Base-by-base conservation (phyloP, 192 early-diverging fungal species). In the Mortierella claussenii region DNA sequence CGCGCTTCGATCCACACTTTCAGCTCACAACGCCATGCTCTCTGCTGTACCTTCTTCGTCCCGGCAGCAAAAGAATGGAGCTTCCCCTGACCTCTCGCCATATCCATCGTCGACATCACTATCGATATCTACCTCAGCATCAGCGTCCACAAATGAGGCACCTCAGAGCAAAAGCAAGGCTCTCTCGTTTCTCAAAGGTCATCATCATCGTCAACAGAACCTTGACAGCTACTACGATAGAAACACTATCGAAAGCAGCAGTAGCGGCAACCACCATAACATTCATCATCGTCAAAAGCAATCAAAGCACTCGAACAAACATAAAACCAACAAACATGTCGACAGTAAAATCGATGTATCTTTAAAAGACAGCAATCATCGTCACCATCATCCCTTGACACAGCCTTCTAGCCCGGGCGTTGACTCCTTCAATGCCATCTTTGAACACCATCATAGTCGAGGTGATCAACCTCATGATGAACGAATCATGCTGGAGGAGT, bases 401-500 rank as follows among this genome's bases (percentile, higher is more conserved):
- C 37, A 40, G 13, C 7, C 37, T 10, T 7, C 7, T 13, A 36
- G 20, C 10, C 31, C 43, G 18, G 36, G 24, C 6, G 55, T 46
- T 17, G 20, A 36, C 4, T 50, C 60, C 33, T 50, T 73, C 47
- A 30, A 73, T 21, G 55, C 60, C 10, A 64, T 53, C 45, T 57
- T 73, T 43, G 60, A 44, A 24, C 30, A 10, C 1, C 47, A n/a
- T n/a, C n/a, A n/a, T n/a, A n/a, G n/a, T n/a, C n/a, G 34, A 23
- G 15, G 23, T 21, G 21, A 28, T 3, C 12, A 37, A 12, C 54
- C 23, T 1, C 11, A 50, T 11, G 63, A 65, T n/a, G 55, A 60
- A 0, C 48, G 70, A 2, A 55, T 75, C n/a, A 30, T 55, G 34
- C 40, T 65, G 3, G 70, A 60, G 30, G 70, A 75, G 13, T 75